Percentiles rank a stretch among this genome's conserved stretches.
These are phyloP conservation scores for Beauveria caledonica DNA, from an alignment of 2,329 filamentous ascomycete species.

Conservation along the genomic window DNA sequence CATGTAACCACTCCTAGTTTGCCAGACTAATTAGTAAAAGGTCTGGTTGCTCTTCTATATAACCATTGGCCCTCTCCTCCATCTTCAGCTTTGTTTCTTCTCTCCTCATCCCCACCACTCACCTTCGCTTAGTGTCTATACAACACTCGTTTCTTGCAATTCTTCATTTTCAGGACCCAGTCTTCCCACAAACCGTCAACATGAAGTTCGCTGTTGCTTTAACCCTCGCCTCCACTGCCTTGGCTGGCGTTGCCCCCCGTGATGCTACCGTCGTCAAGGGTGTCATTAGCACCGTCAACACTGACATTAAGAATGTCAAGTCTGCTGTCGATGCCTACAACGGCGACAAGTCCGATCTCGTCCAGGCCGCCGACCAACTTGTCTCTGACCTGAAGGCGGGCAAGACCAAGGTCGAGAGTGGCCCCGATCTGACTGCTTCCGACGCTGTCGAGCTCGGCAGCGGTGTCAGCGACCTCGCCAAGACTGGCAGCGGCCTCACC, in stretches of 20 bases:
- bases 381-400: slow-evolving; percentile 11
- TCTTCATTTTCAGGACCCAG: neutral
- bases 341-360: slow-evolving; percentile 11
- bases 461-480: slow-evolving; percentile 1
- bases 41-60: slow-evolving; percentile 4
- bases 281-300: neutral
- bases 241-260: slow-evolving; percentile 7
- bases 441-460: neutral
- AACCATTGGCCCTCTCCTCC: neutral
- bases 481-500: slow-evolving; percentile 27
- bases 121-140: slow-evolving; percentile 10
- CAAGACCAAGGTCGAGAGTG: slow-evolving; percentile 1
- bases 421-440: neutral
- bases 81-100: neutral
- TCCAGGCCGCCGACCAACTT: slow-evolving; percentile 10
- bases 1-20: neutral
- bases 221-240: slow-evolving; percentile 3
- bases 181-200: slow-evolving; percentile 11
- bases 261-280: neutral
- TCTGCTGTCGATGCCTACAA: slow-evolving; percentile 8
- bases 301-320: slow-evolving; percentile 6
- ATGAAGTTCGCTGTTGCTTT: slow-evolving; percentile 12
- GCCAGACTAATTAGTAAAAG: neutral
- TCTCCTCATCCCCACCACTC: slow-evolving; percentile 8
- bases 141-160: slow-evolving; percentile 11